A percentile compares a stretch with the other conserved stretches of the same genome.
phyloP scores from a whole-genome alignment of 495 filamentous ascomycete species.

The Podospora appendiculata region DNA sequence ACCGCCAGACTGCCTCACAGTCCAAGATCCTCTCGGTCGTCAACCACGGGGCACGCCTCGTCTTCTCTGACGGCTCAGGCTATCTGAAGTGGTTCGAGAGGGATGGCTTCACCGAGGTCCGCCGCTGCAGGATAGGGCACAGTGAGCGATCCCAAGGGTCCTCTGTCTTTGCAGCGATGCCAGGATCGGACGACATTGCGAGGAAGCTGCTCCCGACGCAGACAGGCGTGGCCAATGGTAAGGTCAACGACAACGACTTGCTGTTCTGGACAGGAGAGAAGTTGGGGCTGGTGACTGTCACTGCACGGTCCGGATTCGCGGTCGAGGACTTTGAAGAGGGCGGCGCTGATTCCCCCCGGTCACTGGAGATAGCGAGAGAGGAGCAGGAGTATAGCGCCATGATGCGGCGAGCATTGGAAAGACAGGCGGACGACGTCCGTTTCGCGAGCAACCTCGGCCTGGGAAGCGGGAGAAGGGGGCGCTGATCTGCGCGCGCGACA shows the following conservation, averaged over 20 bases:
- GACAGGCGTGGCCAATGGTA: conserved; percentile 20
- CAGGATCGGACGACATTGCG: conserved; percentile 54
- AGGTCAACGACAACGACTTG: conserved; percentile 53
- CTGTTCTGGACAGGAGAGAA: conserved; percentile 77
- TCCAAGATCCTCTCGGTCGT: conserved; percentile 79
- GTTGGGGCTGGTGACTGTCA: conserved; percentile 62
- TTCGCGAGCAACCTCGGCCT: conserved; percentile 66
- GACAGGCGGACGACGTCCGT: conserved; percentile 75
- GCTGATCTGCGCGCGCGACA: not conserved
- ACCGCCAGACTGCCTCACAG: conserved; percentile 73
- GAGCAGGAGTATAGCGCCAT: conserved; percentile 50
- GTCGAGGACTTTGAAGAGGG: conserved; percentile 39
- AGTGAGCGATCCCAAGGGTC: conserved; percentile 29
- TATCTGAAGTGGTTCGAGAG: conserved; percentile 88
- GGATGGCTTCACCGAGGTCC: conserved; percentile 73
- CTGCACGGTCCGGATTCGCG: conserved; percentile 38
- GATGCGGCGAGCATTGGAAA: conserved; percentile 69
- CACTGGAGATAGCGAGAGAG: conserved; percentile 34
- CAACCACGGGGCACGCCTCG: conserved; percentile 76
- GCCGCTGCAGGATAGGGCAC: conserved; percentile 62
- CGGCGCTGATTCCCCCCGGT: conserved; percentile 31
- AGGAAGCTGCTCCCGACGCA: conserved; percentile 63
- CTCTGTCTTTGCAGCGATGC: conserved; percentile 41
- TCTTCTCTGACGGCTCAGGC: conserved; percentile 78
- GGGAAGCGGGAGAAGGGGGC: conserved; percentile 13